Evolutionary conservation across 257 asterid genomes (phyloP).

Genomic region (Thymus quinquecostatus): DNA sequence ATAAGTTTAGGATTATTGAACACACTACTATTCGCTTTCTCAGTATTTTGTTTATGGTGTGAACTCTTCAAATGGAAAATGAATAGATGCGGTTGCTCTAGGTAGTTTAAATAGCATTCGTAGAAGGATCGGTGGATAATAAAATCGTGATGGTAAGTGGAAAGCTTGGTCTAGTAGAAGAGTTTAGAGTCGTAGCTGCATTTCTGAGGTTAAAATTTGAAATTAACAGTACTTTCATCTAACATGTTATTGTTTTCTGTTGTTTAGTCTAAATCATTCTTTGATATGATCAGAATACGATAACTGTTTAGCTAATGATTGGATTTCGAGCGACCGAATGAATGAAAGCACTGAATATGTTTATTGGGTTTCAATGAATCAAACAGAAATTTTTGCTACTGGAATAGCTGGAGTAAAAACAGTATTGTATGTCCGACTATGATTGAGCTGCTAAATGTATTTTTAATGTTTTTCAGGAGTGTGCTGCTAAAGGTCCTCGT

Average conservation of each 20-base stretch:
- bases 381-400: too few species aligned
- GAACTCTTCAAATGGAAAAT: too few species aligned
- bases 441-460: constrained; percentile 17
- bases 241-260: background rate
- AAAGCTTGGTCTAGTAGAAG: background rate
- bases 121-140: background rate
- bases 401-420: too few species aligned
- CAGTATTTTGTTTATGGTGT: background rate
- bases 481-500: constrained; percentile 92
- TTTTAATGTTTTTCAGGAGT: constrained; percentile 51
- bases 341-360: too few species aligned
- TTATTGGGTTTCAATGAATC: too few species aligned
- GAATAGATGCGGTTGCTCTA: background rate
- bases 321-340: too few species aligned
- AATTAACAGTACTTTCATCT: too few species aligned
- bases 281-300: background rate
- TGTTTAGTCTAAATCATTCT: background rate
- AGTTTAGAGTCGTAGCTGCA: background rate
- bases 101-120: background rate
- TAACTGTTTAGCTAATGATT: too few species aligned
- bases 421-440: too few species aligned
- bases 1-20: constrained; percentile 9
- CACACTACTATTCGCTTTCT: background rate
- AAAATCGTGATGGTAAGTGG: background rate
- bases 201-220: background rate